Conservation (phyloP, 2,329 filamentous ascomycete genomes). For the Claviceps purpurea region DNA sequence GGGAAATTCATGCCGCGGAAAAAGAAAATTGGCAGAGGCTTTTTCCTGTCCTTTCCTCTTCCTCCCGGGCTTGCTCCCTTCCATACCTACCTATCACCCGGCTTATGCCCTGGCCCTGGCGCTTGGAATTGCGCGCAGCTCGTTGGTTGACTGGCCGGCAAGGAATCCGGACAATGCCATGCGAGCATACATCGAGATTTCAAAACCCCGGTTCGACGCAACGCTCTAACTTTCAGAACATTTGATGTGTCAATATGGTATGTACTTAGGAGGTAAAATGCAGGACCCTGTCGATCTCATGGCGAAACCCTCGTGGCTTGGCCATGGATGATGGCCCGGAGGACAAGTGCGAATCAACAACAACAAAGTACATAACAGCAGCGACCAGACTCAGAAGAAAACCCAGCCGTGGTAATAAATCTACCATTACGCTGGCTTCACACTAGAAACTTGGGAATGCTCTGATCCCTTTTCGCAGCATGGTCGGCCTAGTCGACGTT, state of each 20-base stretch:
- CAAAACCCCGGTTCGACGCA: neutral
- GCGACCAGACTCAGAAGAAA: neutral
- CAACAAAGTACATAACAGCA: neutral
- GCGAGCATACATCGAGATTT: neutral
- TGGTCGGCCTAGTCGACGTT: conserved; percentile 1
- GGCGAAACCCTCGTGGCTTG: neutral
- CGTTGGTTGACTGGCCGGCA: neutral
- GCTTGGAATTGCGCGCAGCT: neutral
- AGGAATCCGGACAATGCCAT: neutral
- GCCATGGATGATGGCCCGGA: neutral
- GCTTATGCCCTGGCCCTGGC: neutral
- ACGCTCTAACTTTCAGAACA: neutral
- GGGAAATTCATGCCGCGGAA: neutral
- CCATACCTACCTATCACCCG: neutral
- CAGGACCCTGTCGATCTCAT: too few species aligned
- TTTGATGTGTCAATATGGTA: neutral
- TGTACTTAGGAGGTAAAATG: neutral
- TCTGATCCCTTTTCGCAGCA: neutral
- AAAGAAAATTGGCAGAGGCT: neutral
- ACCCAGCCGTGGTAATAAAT: neutral
- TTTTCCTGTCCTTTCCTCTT: neutral
- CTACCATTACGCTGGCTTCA: too few species aligned
- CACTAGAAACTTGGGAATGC: neutral
- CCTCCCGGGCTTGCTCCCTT: neutral
- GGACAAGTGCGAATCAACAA: neutral